phyloP scores from a whole-genome alignment of 768 basidiomycete genomes.

The Phanerodontia chrysosporium region DNA sequence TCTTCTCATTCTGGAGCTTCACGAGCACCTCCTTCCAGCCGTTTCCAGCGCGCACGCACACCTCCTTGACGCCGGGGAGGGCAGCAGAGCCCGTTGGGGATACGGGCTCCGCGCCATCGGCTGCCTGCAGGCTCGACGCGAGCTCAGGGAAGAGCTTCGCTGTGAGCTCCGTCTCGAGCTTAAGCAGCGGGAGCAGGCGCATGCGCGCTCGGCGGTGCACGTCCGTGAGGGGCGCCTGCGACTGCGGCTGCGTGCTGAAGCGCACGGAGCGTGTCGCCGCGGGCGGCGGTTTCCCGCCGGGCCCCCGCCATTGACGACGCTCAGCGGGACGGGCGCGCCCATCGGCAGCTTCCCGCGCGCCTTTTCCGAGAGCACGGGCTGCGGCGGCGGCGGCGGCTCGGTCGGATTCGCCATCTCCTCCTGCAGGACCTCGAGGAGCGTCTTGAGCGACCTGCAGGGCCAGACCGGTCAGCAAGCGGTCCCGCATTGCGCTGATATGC shows the following conservation, averaged over 20 bases:
- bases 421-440: slow-evolving; percentile 49
- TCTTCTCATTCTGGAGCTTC: slow-evolving; percentile 11
- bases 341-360: slow-evolving; percentile 23
- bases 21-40: slow-evolving; percentile 52
- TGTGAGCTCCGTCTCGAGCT: slow-evolving; percentile 50
- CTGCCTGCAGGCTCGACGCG: neutral
- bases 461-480: neutral
- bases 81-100: no score
- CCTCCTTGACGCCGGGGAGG: slow-evolving; percentile 17
- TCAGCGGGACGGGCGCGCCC: slow-evolving; percentile 9
- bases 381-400: slow-evolving; percentile 21
- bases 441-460: slow-evolving; percentile 44
- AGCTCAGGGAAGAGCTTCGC: slow-evolving; percentile 46
- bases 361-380: slow-evolving; percentile 22
- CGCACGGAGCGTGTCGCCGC: slow-evolving; percentile 18
- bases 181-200: slow-evolving; percentile 47
- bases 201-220: slow-evolving; percentile 35
- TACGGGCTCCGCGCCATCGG: no score
- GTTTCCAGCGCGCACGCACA: slow-evolving; percentile 48
- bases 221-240: slow-evolving; percentile 22
- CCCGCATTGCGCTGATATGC: neutral
- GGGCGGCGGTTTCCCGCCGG: neutral
- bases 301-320: slow-evolving; percentile 1
- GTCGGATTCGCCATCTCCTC: slow-evolving; percentile 28
- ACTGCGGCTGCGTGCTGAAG: slow-evolving; percentile 22